Percentiles rank a stretch among this genome's conserved stretches.
Conservation (phyloP, 176 grass and related monocot species). For the Paspalum vaginatum region DNA sequence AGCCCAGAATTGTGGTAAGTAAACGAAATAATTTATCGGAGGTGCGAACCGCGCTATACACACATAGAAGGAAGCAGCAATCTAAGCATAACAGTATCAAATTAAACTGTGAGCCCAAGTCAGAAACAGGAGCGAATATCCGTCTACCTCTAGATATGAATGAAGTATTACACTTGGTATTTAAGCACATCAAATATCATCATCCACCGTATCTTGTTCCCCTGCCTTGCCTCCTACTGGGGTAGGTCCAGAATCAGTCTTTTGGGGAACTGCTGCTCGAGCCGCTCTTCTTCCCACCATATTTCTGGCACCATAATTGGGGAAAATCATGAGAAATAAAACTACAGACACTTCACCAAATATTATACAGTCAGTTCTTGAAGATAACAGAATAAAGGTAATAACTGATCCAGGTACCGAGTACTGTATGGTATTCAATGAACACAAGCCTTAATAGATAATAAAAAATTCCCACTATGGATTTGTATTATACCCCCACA, state of each 20-base stretch:
- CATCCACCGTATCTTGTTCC: conserved; percentile 35
- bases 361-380: background rate
- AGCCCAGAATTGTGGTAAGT: conserved; percentile 8
- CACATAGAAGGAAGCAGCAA: conserved; percentile 9
- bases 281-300: conserved; percentile 73
- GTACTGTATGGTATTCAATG: background rate
- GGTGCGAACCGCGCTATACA: conserved; percentile 38
- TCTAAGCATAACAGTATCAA: conserved; percentile 40
- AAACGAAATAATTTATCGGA: conserved; percentile 3
- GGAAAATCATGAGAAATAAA: background rate
- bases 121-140: conserved; percentile 44
- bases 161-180: conserved; percentile 67
- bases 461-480: too few relatives aligned
- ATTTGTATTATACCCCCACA: background rate
- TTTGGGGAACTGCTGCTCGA: conserved; percentile 54
- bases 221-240: conserved; percentile 30
- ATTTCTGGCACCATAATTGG: conserved; percentile 48
- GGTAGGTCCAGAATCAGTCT: conserved; percentile 46
- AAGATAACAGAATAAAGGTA: background rate
- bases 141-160: conserved; percentile 63
- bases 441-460: background rate
- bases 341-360: background rate
- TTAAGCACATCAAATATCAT: conserved; percentile 48
- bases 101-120: conserved; percentile 49
- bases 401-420: background rate